Conservation (phyloP, 495 filamentous ascomycete species). For the Daldinia decipiens region DNA sequence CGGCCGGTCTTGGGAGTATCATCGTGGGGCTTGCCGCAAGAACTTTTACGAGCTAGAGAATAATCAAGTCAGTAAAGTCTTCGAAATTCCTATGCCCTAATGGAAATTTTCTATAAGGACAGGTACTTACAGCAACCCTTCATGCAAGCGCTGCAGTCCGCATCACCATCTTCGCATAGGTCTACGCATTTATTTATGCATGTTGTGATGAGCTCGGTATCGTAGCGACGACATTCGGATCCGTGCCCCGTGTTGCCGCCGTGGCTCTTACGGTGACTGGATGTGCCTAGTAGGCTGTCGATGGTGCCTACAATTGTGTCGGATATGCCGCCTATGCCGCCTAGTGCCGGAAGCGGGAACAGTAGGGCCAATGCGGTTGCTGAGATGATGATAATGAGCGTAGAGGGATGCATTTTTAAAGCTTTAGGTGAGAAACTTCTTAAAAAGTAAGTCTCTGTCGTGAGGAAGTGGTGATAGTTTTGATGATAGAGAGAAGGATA, state of each 20-base stretch:
- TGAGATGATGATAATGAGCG: conserved; percentile 27
- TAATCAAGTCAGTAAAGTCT: conserved; percentile 12
- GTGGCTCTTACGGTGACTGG: background rate
- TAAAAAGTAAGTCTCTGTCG: background rate
- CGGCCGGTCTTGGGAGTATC: background rate
- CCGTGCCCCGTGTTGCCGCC: background rate
- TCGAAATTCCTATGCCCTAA: background rate
- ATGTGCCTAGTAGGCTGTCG: conserved; percentile 11
- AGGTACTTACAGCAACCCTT: conserved; percentile 32
- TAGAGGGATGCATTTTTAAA: conserved; percentile 26
- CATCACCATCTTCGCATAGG: conserved; percentile 5
- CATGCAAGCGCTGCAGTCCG: conserved; percentile 23
- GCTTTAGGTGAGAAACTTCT: background rate
- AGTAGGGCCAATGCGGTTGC: conserved; percentile 25
- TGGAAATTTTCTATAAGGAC: background rate
- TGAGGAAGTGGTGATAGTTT: background rate
- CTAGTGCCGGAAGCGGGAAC: conserved; percentile 5
- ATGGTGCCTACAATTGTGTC: conserved; percentile 14
- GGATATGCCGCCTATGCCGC: conserved; percentile 1
- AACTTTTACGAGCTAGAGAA: conserved; percentile 7
- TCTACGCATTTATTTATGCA: conserved; percentile 27
- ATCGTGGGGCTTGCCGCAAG: conserved; percentile 8
- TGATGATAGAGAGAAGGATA: background rate
- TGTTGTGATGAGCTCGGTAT: background rate
- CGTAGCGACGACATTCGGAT: conserved; percentile 7